A percentile compares a stretch with the other conserved stretches of the same genome.
phyloP scores from a whole-genome alignment of 176 grass and related monocot genomes.

The Microstegium vimineum region DNA sequence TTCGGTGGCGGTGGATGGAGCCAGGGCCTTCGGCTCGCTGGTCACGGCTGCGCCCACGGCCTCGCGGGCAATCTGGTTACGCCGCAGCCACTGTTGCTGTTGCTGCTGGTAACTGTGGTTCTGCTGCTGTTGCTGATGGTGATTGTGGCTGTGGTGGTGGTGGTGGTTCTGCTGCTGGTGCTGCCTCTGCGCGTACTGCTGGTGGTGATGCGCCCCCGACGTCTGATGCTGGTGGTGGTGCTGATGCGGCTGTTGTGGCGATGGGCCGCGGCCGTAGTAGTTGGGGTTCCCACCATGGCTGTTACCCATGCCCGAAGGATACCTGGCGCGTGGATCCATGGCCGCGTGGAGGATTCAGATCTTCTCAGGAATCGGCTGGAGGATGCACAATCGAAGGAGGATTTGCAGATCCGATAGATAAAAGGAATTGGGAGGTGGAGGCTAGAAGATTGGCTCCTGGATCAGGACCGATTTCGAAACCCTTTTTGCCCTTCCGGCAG shows the following conservation, averaged over 20 bases:
- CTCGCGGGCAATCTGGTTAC: neutral
- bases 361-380: conserved; percentile 15
- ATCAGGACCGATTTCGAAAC: conserved; percentile 36
- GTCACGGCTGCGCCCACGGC: conserved; percentile 29
- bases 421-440: conserved; percentile 13
- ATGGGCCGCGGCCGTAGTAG: no score
- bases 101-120: conserved; percentile 32
- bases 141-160: neutral
- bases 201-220: conserved; percentile 28
- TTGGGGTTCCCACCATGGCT: conserved; percentile 28
- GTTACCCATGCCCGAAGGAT: conserved; percentile 64
- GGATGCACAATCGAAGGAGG: conserved; percentile 6
- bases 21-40: conserved; percentile 38
- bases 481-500: conserved; percentile 1
- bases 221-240: conserved; percentile 39
- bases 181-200: conserved; percentile 10
- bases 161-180: neutral
- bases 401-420: conserved; percentile 8
- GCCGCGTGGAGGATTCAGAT: conserved; percentile 13
- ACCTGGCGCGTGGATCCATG: conserved; percentile 68
- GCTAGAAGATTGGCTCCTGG: conserved; percentile 6
- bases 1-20: conserved; percentile 15
- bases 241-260: no score
- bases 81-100: no score
- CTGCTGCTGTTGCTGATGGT: conserved; percentile 59